Evolutionary conservation across 73 alveolate species (phyloP).

Genomic region (Paraurostyla sp.): DNA sequence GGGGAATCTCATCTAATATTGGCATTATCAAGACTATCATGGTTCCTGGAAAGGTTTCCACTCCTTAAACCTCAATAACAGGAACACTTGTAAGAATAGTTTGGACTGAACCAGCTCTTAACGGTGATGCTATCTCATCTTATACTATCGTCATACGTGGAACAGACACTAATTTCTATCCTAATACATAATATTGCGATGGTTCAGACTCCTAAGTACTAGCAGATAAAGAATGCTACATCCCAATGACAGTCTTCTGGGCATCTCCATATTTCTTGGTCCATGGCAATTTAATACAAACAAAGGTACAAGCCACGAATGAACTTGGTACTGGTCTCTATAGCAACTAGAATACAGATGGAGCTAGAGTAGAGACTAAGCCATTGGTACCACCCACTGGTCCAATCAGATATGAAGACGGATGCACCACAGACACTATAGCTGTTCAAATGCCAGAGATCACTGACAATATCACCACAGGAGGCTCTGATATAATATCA

Average conservation of each 20-base stretch:
- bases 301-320: constrained; percentile 58
- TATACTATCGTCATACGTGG: constrained; percentile 47
- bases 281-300: constrained; percentile 53
- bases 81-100: constrained; percentile 42
- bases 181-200: background rate
- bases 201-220: background rate
- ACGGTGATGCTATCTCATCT: constrained; percentile 50
- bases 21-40: constrained; percentile 28
- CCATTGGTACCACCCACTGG: constrained; percentile 70
- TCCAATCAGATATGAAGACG: constrained; percentile 43
- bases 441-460: constrained; percentile 33
- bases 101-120: constrained; percentile 59
- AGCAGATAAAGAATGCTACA: constrained; percentile 15
- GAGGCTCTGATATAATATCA: constrained; percentile 67
- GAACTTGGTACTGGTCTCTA: constrained; percentile 17
- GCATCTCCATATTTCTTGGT: constrained; percentile 43
- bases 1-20: constrained; percentile 49
- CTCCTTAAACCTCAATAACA: background rate
- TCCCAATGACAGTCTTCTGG: constrained; percentile 63
- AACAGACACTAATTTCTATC: background rate
- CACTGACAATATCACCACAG: constrained; percentile 21
- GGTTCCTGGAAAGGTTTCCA: constrained; percentile 36
- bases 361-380: constrained; percentile 31
- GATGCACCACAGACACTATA: background rate
- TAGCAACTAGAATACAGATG: constrained; percentile 34